phyloP scores from a whole-genome alignment of 2,329 filamentous ascomycete species.

The Macroventuria anomochaeta region DNA sequence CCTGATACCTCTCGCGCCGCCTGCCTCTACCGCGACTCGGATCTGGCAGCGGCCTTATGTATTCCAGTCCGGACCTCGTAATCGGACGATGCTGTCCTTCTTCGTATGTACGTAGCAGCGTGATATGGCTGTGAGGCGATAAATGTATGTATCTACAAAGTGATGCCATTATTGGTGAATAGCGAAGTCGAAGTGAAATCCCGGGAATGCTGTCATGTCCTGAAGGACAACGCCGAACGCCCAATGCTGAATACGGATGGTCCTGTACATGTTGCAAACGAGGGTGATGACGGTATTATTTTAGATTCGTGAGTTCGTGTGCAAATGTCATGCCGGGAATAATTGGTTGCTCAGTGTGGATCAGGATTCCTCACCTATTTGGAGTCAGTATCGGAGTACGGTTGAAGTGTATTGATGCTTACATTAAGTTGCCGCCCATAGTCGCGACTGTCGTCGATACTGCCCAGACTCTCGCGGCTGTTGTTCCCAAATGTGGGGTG shows the following conservation, averaged over 20 bases:
- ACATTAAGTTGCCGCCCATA: slow-evolving; percentile 57
- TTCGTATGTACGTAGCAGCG: slow-evolving; percentile 22
- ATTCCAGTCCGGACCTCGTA: slow-evolving; percentile 6
- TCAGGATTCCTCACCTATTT: slow-evolving; percentile 45
- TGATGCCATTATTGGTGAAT: slow-evolving; percentile 6
- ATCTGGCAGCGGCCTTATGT: slow-evolving; percentile 7
- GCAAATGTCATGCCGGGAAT: neutral
- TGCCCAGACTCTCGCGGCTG: slow-evolving; percentile 55
- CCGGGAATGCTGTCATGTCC: neutral
- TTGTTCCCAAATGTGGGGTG: slow-evolving; percentile 46
- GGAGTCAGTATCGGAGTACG: slow-evolving; percentile 16
- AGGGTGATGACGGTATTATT: slow-evolving; percentile 1
- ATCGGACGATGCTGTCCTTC: slow-evolving; percentile 3
- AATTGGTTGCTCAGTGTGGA: slow-evolving; percentile 20
- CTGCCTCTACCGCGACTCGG: slow-evolving; percentile 11
- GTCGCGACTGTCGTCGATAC: slow-evolving; percentile 56
- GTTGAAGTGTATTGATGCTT: slow-evolving; percentile 15
- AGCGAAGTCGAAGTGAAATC: slow-evolving; percentile 8
- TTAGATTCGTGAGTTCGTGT: slow-evolving; percentile 5
- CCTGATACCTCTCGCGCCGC: neutral
- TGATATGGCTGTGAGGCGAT: slow-evolving; percentile 3
- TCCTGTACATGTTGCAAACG: slow-evolving; percentile 4
- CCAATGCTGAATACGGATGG: slow-evolving; percentile 8
- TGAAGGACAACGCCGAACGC: slow-evolving; percentile 2
- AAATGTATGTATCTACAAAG: slow-evolving; percentile 9